These are phyloP conservation scores for Geoglossum glabrum DNA, from an alignment of 495 filamentous ascomycete genomes.

Conservation along the genomic window DNA sequence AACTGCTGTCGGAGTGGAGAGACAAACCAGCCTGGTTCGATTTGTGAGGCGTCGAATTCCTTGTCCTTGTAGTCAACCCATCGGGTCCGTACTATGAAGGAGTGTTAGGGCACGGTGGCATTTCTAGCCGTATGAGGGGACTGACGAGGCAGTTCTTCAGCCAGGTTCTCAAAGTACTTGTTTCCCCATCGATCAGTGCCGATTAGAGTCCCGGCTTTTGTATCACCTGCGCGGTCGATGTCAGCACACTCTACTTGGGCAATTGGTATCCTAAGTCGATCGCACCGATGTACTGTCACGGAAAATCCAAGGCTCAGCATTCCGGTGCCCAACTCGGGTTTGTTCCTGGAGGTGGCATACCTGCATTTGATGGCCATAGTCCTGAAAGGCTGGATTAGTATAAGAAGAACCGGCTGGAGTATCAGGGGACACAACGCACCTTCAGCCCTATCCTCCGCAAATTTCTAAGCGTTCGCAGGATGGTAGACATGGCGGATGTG, in stretches of 20 bases:
- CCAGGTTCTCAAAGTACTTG: slow-evolving; percentile 87
- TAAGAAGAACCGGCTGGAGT: slow-evolving; percentile 17
- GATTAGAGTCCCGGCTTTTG: slow-evolving; percentile 79
- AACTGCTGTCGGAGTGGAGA: not conserved
- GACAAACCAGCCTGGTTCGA: slow-evolving; percentile 79
- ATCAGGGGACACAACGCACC: slow-evolving; percentile 25
- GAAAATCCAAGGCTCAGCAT: not conserved
- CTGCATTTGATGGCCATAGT: slow-evolving; percentile 81
- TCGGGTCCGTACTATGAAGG: slow-evolving; percentile 61
- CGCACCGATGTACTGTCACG: slow-evolving; percentile 46
- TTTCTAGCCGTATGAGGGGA: not conserved
- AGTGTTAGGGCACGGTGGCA: slow-evolving; percentile 11
- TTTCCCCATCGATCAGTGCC: slow-evolving; percentile 82
- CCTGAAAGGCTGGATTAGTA: slow-evolving; percentile 31
- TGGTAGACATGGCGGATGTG: slow-evolving; percentile 60
- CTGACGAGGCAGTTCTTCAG: slow-evolving; percentile 82
- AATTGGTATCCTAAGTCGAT: slow-evolving; percentile 17
- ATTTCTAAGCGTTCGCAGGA: slow-evolving; percentile 70
- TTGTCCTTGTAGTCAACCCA: slow-evolving; percentile 91
- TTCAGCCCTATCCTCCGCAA: slow-evolving; percentile 71
- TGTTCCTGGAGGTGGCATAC: slow-evolving; percentile 28
- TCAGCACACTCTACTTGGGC: not conserved
- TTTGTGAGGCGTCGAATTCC: slow-evolving; percentile 68
- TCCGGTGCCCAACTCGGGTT: not conserved
- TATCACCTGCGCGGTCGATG: slow-evolving; percentile 48